Percentiles rank a stretch among this genome's conserved stretches.
Conservation (phyloP, 202 grass and related monocot species). For the Elaeis oleifera region DNA sequence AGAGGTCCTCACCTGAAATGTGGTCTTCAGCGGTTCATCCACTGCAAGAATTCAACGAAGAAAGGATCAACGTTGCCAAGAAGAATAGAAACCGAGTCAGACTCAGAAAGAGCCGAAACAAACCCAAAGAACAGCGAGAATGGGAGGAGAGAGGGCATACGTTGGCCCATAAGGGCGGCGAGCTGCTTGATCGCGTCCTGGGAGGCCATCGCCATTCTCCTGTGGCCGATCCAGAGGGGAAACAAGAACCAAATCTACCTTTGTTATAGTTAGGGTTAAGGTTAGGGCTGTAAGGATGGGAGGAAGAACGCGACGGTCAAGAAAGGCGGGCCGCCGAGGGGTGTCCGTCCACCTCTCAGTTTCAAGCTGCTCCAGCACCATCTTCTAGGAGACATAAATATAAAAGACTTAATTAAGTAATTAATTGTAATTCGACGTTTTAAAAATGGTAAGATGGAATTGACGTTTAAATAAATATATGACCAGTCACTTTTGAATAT, state of each 20-base stretch:
- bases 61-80: background rate
- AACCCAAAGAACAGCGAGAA: background rate
- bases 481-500: too few relatives aligned
- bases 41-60: constrained; percentile 38
- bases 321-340: too few relatives aligned
- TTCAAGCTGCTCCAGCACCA: too few relatives aligned
- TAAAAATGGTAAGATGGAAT: too few relatives aligned
- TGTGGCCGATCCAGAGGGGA: background rate
- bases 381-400: too few relatives aligned
- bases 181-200: constrained; percentile 44
- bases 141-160: constrained; percentile 6
- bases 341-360: too few relatives aligned
- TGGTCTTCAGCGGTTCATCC: constrained; percentile 40
- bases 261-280: too few relatives aligned
- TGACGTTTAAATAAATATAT: too few relatives aligned
- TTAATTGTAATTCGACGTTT: too few relatives aligned
- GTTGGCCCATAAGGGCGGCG: constrained; percentile 34
- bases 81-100: background rate
- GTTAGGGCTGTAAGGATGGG: too few relatives aligned
- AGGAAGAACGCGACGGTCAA: too few relatives aligned
- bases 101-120: background rate
- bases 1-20: constrained; percentile 44
- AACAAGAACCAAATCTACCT: background rate
- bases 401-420: too few relatives aligned
- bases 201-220: constrained; percentile 36